Evolutionary conservation across 2,329 filamentous ascomycete genomes (phyloP), one percentile per base, ranked within the genome.

Genomic region (Aspergillus piperis): DNA sequence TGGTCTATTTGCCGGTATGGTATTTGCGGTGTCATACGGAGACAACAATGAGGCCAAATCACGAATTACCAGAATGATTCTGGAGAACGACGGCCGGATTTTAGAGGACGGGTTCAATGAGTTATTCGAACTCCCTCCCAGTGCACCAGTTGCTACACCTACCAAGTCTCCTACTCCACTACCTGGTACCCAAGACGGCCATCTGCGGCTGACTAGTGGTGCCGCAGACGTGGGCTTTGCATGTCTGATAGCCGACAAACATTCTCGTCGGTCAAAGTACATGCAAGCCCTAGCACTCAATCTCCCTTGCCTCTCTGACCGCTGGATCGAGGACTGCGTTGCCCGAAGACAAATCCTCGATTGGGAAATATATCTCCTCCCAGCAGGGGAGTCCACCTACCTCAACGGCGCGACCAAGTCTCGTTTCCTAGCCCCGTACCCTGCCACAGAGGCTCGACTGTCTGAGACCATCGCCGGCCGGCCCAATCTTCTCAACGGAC

Each of bases 281-380:
- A 90, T 98, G 83, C 93, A 98, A 77, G 95, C 95, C 0, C 84
- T 99, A 2, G 93, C 95, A 0, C 84, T 99, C 0, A 92, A 91
- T 0, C 78, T 99, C 0, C 95, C 95, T 0, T 96, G 93, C 69
- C 81, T 99, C 1, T 89, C 91, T 5, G 84, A 87, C 5, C 88
- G 88, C 57, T 99, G 95, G 94, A 80, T 96, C 51, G 82, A 85
- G 25, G 84, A 90, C 53, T 96, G 91, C 63, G 75, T 94, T 3
- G 75, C 81, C 1, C 85, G 85, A 32, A 80, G 82, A 5, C 72
- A 77, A 7, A 76, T 94, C 0, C 77, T 96, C 0, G 85, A 90
- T 54, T 97, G 93, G 90, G 80, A 84, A 7, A 85, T 88, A 0
- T 98, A 96, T 70, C 83, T 97, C 0, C 85, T 99, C 1, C 91